Percentiles rank a stretch among this genome's conserved stretches.
These are phyloP conservation scores for Picea glauca DNA, from an alignment of 75 land plant species.

Conservation along the genomic window DNA sequence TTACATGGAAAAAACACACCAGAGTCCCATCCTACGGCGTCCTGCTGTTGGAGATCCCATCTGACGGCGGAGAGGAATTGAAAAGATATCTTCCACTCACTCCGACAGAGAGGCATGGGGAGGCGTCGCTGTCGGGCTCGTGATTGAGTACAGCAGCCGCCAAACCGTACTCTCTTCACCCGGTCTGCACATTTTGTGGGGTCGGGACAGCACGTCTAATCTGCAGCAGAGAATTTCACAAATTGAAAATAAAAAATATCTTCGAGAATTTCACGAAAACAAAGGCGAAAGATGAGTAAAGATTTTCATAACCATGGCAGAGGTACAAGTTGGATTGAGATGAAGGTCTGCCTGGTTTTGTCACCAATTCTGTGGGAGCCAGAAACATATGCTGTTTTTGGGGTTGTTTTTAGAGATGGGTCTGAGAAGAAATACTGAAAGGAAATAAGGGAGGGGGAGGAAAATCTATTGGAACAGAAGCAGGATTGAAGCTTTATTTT, in stretches of 20 bases:
- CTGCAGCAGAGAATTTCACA: not conserved
- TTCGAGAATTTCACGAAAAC: not conserved
- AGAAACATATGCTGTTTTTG: not conserved
- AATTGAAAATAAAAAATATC: not conserved
- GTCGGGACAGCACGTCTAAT: not conserved
- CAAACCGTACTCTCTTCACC: not conserved
- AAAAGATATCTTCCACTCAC: not conserved
- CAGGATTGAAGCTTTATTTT: not conserved
- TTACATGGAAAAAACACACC: not conserved
- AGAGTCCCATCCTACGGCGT: not conserved
- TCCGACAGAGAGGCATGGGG: not conserved
- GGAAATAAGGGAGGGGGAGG: not conserved
- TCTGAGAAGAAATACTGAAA: not conserved
- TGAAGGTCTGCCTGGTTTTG: not conserved
- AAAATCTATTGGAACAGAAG: not conserved
- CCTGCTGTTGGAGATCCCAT: not conserved
- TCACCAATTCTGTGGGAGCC: not conserved
- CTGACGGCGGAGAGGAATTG: not conserved
- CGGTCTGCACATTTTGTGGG: conserved; percentile 8
- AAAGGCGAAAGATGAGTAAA: not conserved
- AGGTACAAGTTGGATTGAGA: not conserved
- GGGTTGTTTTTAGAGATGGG: not conserved
- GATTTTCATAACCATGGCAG: no score
- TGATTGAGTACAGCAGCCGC: conserved; percentile 9
- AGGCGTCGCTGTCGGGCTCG: not conserved